Conservation (phyloP, 345 rosid genomes). For the Populus davidiana region DNA sequence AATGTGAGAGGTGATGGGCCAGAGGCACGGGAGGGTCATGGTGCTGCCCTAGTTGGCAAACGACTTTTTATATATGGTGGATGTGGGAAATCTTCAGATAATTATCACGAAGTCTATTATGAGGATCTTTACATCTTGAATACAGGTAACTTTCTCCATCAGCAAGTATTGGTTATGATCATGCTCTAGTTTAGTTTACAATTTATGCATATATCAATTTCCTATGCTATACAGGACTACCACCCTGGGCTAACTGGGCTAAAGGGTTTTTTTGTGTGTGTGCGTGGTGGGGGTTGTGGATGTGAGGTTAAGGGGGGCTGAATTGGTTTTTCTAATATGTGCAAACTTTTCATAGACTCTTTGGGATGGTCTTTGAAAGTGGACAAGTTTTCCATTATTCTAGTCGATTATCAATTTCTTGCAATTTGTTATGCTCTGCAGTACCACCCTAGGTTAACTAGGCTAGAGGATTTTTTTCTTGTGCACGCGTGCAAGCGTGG, state of each 20-base stretch:
- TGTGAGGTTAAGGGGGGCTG: not conserved
- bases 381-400: too few species aligned
- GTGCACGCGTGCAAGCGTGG: too few species aligned
- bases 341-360: too few species aligned
- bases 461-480: too few species aligned
- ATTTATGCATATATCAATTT: not conserved
- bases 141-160: constrained; percentile 52
- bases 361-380: too few species aligned
- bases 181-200: not conserved
- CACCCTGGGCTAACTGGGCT: too few species aligned
- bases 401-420: too few species aligned
- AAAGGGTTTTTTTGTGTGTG: not conserved
- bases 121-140: constrained; percentile 82
- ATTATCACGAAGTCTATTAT: constrained; percentile 73
- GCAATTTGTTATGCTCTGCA: too few species aligned
- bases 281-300: not conserved
- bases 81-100: constrained; percentile 67
- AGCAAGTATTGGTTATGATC: not conserved
- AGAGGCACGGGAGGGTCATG: constrained; percentile 90
- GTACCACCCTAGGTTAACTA: too few species aligned
- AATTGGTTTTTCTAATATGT: not conserved
- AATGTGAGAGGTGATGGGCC: constrained; percentile 91
- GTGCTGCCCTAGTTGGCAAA: constrained; percentile 89
- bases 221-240: not conserved
- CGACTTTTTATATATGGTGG: constrained; percentile 92